Base-by-base conservation (phyloP, 805 yeast species). In the Spathaspora sp. region DNA sequence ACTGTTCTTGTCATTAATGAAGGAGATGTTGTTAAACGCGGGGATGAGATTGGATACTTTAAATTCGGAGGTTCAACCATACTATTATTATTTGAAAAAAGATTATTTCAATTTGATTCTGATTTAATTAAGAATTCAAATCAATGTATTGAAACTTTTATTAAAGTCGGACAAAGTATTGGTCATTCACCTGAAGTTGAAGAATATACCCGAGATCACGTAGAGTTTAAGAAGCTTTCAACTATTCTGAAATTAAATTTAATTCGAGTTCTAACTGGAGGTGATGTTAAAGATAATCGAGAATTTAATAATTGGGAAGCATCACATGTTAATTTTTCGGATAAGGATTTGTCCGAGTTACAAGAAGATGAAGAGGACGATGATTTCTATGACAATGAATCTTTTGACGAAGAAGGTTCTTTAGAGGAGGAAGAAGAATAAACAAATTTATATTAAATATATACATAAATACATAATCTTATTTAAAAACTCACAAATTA, bases 31-130 rank as follows among this genome's bases (percentile, higher is more conserved):
- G 75, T 93, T 3, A 60, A 68, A 8, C 76, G 92, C 45, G 88
- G 94, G 3, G 92, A 88, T 43, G 98, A 93, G 60, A 68, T 93
- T 26, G 99, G 99, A 0, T 93, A 89, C 63, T 93, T 93, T 78
- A 89, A 92, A 64, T 93, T 93, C 71, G 99, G 99, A 12, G 99
- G 99, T 0, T 88, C 96, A 0, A 94, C 99, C 0, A 78, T 90
- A 6, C 69, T 93, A 2, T 65, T 87, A 1, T 63, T 94, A 6
- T 81, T 91, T 58, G 84, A 85, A 50, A 64, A 71, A 10, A 66
- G 68, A 2, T 59, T 52, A 7, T 75, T 87, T 59, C 54, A 56
- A 23, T 86, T 91, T 62, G 99, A 93, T 66, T 66, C 83, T 0
- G 98, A 93, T 66, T 63, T 93, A 17, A 63, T 79, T 7, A 67